Percentiles rank a stretch among this genome's conserved stretches.
These are phyloP conservation scores for Atalantia buxifolia DNA, from an alignment of 345 rosid genomes.

Conservation along the genomic window DNA sequence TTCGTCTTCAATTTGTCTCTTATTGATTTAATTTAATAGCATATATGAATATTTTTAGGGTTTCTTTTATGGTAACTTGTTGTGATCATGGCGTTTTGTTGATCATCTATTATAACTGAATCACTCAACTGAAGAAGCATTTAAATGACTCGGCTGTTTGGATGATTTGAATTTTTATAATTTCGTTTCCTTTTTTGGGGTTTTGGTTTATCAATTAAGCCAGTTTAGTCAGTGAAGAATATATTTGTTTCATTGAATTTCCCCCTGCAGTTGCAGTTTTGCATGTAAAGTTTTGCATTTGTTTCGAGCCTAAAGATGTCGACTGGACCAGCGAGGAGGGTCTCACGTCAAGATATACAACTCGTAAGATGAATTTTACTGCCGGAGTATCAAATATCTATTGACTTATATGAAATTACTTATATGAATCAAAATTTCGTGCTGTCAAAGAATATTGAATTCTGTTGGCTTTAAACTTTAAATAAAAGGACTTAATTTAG, in stretches of 20 bases:
- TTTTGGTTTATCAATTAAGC: neutral
- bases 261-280: neutral
- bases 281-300: neutral
- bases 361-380: neutral
- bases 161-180: neutral
- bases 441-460: neutral
- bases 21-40: neutral
- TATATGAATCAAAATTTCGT: neutral
- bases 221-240: neutral
- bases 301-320: neutral
- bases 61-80: neutral
- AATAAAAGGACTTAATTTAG: neutral
- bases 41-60: neutral
- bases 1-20: neutral
- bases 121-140: neutral
- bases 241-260: neutral
- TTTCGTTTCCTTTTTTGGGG: neutral
- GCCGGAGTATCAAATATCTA: neutral
- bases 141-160: neutral
- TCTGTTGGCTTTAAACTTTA: neutral
- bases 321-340: neutral
- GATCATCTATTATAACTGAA: neutral
- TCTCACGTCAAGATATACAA: conserved; percentile 6
- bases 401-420: neutral
- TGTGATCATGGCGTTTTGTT: neutral